Evolutionary conservation across 176 grass and related monocot genomes (phyloP).

Genomic region (Paspalum notatum): DNA sequence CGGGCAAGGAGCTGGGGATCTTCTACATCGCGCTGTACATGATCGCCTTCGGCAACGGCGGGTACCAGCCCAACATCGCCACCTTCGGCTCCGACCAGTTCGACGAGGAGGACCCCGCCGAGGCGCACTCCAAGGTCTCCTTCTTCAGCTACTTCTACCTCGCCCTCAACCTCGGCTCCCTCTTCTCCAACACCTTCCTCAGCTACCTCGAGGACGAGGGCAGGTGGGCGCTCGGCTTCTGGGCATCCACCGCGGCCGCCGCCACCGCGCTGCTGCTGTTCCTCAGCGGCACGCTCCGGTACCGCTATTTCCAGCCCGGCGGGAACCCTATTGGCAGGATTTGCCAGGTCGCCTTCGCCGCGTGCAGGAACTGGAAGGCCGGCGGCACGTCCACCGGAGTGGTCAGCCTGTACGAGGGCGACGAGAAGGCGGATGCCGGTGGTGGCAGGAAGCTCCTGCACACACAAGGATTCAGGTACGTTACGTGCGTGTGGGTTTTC

Average conservation of each 20-base stretch:
- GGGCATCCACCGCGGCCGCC: slow-evolving; percentile 68
- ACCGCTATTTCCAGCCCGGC: slow-evolving; percentile 59
- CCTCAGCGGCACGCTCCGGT: slow-evolving; percentile 57
- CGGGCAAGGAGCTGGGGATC: slow-evolving; percentile 57
- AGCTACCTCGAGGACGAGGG: slow-evolving; percentile 85
- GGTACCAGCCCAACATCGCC: slow-evolving; percentile 92
- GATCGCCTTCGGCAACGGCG: slow-evolving; percentile 91
- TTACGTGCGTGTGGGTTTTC: no score
- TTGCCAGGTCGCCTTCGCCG: slow-evolving; percentile 66
- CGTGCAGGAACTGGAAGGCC: slow-evolving; percentile 71
- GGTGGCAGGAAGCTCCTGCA: slow-evolving; percentile 58
- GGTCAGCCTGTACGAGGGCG: slow-evolving; percentile 59
- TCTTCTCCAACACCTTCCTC: slow-evolving; percentile 96
- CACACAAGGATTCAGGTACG: slow-evolving; percentile 59
- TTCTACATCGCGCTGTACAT: slow-evolving; percentile 95
- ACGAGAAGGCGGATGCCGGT: slow-evolving; percentile 35
- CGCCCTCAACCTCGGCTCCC: slow-evolving; percentile 91
- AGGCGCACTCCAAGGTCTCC: slow-evolving; percentile 84
- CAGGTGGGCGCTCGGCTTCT: slow-evolving; percentile 74
- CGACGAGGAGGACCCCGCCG: slow-evolving; percentile 63
- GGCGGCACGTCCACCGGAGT: slow-evolving; percentile 15
- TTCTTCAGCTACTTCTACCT: slow-evolving; percentile 99
- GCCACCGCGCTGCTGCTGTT: slow-evolving; percentile 66
- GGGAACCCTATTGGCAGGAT: slow-evolving; percentile 71
- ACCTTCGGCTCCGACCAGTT: slow-evolving; percentile 96